Evolutionary conservation across 257 asterid species (phyloP).

Genomic region (Anisodus acutangulus): DNA sequence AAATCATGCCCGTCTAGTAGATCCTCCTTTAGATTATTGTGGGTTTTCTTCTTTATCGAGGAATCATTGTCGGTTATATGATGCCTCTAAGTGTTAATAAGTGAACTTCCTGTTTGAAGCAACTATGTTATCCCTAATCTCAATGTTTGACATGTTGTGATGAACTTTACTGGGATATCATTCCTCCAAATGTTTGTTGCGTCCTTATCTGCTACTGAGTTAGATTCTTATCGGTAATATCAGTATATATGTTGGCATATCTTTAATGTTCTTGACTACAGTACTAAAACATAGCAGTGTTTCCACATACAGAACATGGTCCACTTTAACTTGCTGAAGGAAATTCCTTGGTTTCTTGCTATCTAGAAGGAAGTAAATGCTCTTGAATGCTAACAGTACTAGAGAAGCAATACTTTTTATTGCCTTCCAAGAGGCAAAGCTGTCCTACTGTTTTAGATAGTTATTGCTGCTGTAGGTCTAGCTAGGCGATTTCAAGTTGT

Average conservation of each 20-base stretch:
- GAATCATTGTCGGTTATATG: neutral
- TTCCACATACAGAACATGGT: slow-evolving; percentile 2
- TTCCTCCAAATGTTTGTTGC: neutral
- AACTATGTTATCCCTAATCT: slow-evolving; percentile 9
- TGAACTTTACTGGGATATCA: neutral
- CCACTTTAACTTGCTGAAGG: neutral
- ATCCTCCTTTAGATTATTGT: neutral
- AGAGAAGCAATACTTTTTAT: neutral
- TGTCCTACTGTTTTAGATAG: neutral
- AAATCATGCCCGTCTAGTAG: neutral
- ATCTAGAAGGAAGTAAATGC: slow-evolving; percentile 1
- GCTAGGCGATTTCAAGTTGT: neutral
- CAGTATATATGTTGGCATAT: neutral
- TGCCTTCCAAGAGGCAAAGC: neutral
- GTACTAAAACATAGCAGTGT: neutral
- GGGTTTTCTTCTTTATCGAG: neutral
- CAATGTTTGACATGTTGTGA: neutral
- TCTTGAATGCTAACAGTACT: slow-evolving; percentile 13
- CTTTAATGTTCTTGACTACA: neutral
- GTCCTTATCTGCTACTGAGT: neutral
- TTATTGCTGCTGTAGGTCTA: neutral
- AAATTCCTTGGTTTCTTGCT: slow-evolving; percentile 19
- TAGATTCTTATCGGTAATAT: neutral
- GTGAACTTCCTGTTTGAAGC: neutral
- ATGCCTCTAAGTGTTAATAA: neutral